Percentiles rank a stretch among this genome's conserved stretches.
Conservation (phyloP, 2,329 filamentous ascomycete genomes). For the Blastomyces parvus region DNA sequence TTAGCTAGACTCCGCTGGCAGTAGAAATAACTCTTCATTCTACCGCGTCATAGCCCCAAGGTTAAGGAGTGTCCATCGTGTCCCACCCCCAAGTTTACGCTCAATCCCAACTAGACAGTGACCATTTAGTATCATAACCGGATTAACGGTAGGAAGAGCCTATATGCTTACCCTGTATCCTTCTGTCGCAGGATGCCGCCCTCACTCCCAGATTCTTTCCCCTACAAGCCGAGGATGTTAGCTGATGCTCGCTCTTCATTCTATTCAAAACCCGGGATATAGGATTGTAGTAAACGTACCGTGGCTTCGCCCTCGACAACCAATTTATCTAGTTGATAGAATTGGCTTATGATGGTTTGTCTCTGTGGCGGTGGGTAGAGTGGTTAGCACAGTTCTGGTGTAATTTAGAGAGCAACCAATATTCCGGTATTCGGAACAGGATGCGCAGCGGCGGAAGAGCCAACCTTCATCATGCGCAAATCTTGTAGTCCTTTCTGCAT, state of each 20-base stretch:
- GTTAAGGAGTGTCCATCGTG: neutral
- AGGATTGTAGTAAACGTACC: slow-evolving; percentile 40
- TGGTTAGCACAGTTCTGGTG: slow-evolving; percentile 8
- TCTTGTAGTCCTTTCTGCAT: slow-evolving; percentile 82
- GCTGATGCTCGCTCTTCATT: neutral
- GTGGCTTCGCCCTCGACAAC: slow-evolving; percentile 84
- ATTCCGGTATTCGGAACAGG: neutral
- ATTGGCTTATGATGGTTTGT: slow-evolving; percentile 89
- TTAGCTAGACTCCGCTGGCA: neutral
- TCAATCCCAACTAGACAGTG: slow-evolving; percentile 8
- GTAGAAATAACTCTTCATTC: neutral
- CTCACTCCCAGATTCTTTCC: slow-evolving; percentile 57
- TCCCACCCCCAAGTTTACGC: neutral
- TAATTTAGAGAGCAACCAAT: neutral
- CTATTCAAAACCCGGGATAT: neutral
- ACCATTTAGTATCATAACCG: neutral
- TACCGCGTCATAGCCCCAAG: neutral
- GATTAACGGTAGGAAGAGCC: neutral
- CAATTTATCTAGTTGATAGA: slow-evolving; percentile 82
- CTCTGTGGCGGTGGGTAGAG: slow-evolving; percentile 50
- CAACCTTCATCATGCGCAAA: slow-evolving; percentile 81
- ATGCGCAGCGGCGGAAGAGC: slow-evolving; percentile 23
- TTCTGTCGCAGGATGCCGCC: slow-evolving; percentile 63
- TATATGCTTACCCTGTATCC: slow-evolving; percentile 57
- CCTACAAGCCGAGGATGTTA: slow-evolving; percentile 35